Conservation (phyloP, 805 yeast species). For the Candida montana region DNA sequence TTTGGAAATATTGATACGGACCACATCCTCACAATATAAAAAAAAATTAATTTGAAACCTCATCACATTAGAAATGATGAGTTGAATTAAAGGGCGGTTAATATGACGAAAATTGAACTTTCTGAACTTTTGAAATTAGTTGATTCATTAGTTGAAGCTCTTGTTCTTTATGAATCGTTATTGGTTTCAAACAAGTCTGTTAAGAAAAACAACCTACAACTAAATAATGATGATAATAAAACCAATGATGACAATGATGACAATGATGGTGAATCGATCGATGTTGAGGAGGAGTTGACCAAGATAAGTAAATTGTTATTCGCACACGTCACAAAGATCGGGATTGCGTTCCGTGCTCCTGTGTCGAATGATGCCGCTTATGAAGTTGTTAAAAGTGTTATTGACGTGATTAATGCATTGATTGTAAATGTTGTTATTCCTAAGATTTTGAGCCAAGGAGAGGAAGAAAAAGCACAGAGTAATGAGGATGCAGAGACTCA, state of each 20-base stretch:
- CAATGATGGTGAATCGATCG: conserved; percentile 19
- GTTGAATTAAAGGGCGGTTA: too few species aligned
- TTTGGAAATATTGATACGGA: too few species aligned
- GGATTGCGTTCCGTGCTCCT: conserved; percentile 62
- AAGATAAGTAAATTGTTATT: conserved; percentile 56
- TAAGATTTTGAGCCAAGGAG: too few species aligned
- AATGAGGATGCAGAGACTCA: conserved; percentile 36
- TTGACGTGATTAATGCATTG: conserved; percentile 43
- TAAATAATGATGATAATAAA: neutral
- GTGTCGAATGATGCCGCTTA: conserved; percentile 44
- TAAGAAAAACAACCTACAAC: too few species aligned
- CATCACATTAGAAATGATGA: too few species aligned
- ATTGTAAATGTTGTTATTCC: too few species aligned
- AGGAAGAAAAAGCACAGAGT: too few species aligned
- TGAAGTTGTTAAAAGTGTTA: conserved; percentile 39
- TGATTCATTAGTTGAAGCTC: conserved; percentile 17
- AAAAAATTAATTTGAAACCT: too few species aligned
- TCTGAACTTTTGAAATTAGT: conserved; percentile 18
- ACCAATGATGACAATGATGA: conserved; percentile 3
- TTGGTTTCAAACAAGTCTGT: too few species aligned
- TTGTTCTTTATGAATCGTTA: conserved; percentile 14
- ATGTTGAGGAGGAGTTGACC: conserved; percentile 44
- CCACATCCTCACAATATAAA: too few species aligned
- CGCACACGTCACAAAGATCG: conserved; percentile 77
- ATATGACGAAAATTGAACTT: too few species aligned